These are phyloP conservation scores for Tolypocladium nubicola DNA, from an alignment of 2,329 filamentous ascomycete species.

Conservation along the genomic window DNA sequence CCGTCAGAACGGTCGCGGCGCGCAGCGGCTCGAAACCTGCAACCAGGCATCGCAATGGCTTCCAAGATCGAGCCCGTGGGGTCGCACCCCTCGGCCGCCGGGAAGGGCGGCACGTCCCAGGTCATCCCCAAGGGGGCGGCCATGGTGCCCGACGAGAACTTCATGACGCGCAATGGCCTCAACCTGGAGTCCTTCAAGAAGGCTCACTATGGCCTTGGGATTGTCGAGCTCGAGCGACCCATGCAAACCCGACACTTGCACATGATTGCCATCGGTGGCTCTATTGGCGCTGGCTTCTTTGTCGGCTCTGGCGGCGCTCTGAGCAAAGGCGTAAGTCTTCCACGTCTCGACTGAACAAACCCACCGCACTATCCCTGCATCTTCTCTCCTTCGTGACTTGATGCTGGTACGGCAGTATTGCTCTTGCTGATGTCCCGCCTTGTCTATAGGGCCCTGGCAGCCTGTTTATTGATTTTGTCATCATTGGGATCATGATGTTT, in stretches of 20 bases:
- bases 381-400: not conserved
- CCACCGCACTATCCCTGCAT: not conserved
- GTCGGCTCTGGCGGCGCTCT: not conserved
- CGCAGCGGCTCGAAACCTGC: not conserved
- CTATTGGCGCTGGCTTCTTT: not conserved
- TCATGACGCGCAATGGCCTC: not conserved
- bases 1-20: too few species aligned
- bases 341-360: not conserved
- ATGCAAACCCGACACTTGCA: not conserved
- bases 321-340: not conserved
- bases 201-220: not conserved
- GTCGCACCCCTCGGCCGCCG: not conserved
- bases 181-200: not conserved
- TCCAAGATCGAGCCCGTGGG: not conserved
- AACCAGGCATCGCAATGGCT: not conserved
- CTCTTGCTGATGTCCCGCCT: not conserved
- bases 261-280: not conserved
- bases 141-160: not conserved
- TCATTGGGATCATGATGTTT: not conserved
- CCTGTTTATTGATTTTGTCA: not conserved
- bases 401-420: not conserved
- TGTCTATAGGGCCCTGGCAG: not conserved
- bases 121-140: not conserved
- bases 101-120: not conserved
- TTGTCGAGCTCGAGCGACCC: not conserved